Base-by-base conservation (phyloP, 2,329 filamentous ascomycete genomes). In the Chalara sp. region DNA sequence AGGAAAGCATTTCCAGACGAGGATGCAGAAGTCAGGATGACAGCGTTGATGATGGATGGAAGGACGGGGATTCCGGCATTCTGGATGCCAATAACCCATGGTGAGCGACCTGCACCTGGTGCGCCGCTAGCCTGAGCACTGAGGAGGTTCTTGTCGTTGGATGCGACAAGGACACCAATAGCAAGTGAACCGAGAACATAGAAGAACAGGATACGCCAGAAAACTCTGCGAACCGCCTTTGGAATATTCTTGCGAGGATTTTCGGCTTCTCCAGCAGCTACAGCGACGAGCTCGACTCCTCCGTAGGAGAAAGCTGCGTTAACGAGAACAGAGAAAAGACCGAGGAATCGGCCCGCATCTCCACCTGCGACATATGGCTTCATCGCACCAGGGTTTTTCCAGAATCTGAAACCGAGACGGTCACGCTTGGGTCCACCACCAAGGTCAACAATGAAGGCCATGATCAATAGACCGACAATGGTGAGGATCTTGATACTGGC, bases 391-490 rank as follows among this genome's bases (percentile, higher is more conserved):
- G 87, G 87, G 0, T 79, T 70, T 4, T 76, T 72, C 80, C 81
- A 86, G 65, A 78, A 81, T 30, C 80, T 76, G 64, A 92, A 92
- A 1, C 87, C 87, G 55, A 87, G 87, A 0, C 79, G 72, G 58
- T 91, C 85, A 37, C 79, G 73, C 1, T 81, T 65, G 0, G 89
- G 89, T 58, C 92, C 93, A 3, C 86, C 89, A 6, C 89, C 89
- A 1, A 93, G 70, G 84, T 93, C 92, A 56, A 83, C 81, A 56
- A 95, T 76, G 62, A 95, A 89, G 2, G 89, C 92, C 70, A 88
- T 91, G 56, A 81, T 60, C 58, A 91, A 77, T 47, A 92, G 74
- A 1, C 80, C 85, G 35, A 89, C 68, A 53, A 80, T 80, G 39
- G 80, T 69, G 12, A 81, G 58, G 13, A 81, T 72, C 60, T 82